A percentile compares a stretch with the other conserved stretches of the same genome.
These are phyloP conservation scores for Cercospora sp. DNA, from an alignment of 2,329 filamentous ascomycete species.

Conservation along the genomic window DNA sequence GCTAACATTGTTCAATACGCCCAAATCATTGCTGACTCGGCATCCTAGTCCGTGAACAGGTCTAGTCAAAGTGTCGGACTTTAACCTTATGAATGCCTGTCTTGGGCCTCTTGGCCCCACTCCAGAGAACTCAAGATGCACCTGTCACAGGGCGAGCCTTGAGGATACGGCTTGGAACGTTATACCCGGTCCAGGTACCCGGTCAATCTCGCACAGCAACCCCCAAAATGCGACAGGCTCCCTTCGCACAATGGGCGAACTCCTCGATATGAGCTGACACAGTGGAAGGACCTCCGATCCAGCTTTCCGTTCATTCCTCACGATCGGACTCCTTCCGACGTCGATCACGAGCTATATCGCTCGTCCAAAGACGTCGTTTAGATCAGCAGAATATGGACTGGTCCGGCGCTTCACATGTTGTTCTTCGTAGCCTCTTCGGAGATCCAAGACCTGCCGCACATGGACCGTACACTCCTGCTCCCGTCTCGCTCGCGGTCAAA, in stretches of 20 bases:
- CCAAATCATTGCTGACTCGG: not conserved
- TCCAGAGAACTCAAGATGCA: not conserved
- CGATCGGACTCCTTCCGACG: not conserved
- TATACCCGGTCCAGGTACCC: not conserved
- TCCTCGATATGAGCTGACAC: not conserved
- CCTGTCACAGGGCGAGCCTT: not conserved
- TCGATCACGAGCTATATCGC: not conserved
- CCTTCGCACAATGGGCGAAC: not conserved
- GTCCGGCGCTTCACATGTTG: not conserved
- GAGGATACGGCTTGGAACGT: not conserved
- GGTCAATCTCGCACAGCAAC: not conserved
- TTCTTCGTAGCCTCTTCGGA: constrained; percentile 19
- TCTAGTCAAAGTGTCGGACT: not conserved
- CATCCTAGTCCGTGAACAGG: not conserved
- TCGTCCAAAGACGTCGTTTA: not conserved
- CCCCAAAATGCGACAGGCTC: not conserved
- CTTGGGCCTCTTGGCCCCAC: not conserved
- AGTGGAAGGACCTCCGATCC: not conserved
- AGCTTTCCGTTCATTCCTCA: not conserved
- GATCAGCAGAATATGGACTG: not conserved
- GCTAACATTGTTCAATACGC: not conserved
- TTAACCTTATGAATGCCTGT: not conserved
- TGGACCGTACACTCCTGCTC: constrained; percentile 11
- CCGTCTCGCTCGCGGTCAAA: constrained; percentile 17
- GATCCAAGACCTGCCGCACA: constrained; percentile 10